phyloP scores from a whole-genome alignment of 2,329 filamentous ascomycete genomes.

The Apiospora arundinis region DNA sequence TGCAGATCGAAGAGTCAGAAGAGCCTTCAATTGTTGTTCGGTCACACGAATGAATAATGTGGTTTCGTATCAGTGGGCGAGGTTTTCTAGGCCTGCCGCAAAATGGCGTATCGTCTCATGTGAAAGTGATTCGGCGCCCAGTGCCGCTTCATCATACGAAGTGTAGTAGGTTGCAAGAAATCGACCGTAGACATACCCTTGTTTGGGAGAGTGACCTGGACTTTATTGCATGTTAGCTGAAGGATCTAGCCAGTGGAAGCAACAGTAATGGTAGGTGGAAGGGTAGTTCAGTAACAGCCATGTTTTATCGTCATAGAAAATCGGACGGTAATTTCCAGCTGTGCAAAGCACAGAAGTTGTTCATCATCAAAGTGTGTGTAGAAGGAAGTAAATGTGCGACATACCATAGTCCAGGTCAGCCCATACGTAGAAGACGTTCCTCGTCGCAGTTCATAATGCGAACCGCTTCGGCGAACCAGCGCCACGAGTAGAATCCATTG shows the following conservation, averaged over 20 bases:
- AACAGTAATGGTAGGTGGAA: background rate
- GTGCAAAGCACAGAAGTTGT: conserved; percentile 70
- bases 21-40: conserved; percentile 1
- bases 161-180: conserved; percentile 32
- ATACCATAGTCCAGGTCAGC: conserved; percentile 35
- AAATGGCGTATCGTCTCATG: conserved; percentile 87
- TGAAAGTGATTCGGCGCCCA: conserved; percentile 83
- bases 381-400: conserved; percentile 28
- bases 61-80: conserved; percentile 82
- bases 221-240: conserved; percentile 25
- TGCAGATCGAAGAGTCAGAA: conserved; percentile 16
- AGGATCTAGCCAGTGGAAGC: background rate
- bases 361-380: conserved; percentile 60
- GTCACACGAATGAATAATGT: conserved; percentile 12
- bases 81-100: conserved; percentile 99
- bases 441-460: background rate
- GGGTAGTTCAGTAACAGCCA: conserved; percentile 80
- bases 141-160: conserved; percentile 87
- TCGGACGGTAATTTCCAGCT: conserved; percentile 99
- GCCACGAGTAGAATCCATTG: background rate
- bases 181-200: conserved; percentile 36
- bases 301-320: conserved; percentile 78
- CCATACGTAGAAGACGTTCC: no score
- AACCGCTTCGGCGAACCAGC: background rate
- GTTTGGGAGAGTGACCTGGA: conserved; percentile 25